Percentiles rank a stretch among this genome's conserved stretches.
These are phyloP conservation scores for Leccinum uliginosum DNA, from an alignment of 768 basidiomycete genomes.

Conservation along the genomic window DNA sequence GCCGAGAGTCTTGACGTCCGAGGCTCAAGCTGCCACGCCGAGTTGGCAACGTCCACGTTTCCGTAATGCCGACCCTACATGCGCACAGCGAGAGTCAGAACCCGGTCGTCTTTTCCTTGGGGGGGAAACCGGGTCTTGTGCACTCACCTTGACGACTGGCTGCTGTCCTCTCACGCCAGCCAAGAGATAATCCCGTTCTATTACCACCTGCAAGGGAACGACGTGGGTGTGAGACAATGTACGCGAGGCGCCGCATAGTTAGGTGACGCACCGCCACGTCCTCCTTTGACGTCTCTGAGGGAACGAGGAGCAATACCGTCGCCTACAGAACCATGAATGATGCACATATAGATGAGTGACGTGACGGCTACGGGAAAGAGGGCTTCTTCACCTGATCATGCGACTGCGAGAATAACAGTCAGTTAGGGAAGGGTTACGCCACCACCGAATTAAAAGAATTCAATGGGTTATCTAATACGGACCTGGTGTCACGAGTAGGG, in stretches of 20 bases:
- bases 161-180: conserved; percentile 69
- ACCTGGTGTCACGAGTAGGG: conserved; percentile 89
- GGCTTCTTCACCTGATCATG: conserved; percentile 71
- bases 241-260: neutral
- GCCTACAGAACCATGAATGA: conserved; percentile 43
- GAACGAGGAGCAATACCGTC: conserved; percentile 71
- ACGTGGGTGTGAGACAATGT: neutral
- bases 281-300: conserved; percentile 64
- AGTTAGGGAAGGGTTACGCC: conserved; percentile 12
- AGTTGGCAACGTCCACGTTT: conserved; percentile 58
- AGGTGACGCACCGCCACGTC: conserved; percentile 56
- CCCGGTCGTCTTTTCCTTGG: neutral
- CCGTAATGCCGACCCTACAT: conserved; percentile 70
- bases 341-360: conserved; percentile 13
- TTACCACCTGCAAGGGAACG: conserved; percentile 50
- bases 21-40: conserved; percentile 81
- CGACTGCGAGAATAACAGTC: conserved; percentile 44
- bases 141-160: conserved; percentile 66
- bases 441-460: conserved; percentile 8
- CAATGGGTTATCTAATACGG: conserved; percentile 22
- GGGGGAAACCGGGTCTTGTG: neutral
- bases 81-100: conserved; percentile 23
- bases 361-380: conserved; percentile 10
- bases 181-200: conserved; percentile 67
- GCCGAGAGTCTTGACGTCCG: conserved; percentile 45